Conservation (phyloP, 2,329 filamentous ascomycete genomes). For the Pleochaeta shiraiana region DNA sequence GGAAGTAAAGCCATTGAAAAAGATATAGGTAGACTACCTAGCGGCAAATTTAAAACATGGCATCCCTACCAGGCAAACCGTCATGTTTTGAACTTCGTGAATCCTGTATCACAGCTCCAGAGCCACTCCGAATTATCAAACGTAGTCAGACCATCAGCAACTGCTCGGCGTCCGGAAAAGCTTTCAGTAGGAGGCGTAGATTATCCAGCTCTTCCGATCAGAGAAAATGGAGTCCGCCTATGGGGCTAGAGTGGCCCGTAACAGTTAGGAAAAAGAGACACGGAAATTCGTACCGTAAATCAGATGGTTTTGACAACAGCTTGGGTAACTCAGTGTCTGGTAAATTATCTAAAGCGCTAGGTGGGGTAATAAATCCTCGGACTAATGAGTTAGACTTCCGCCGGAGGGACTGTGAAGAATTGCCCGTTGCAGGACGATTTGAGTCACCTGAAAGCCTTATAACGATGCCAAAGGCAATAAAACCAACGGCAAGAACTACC, state of each 20-base stretch:
- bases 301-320: conserved; percentile 1
- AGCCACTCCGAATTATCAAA: conserved; percentile 30
- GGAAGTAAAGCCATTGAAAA: conserved; percentile 4
- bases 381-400: neutral
- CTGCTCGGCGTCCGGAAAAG: conserved; percentile 11
- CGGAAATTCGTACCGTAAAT: conserved; percentile 5
- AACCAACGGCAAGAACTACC: conserved; percentile 9
- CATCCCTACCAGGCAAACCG: conserved; percentile 15
- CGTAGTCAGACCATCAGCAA: conserved; percentile 17
- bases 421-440: too few relatives aligned
- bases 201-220: conserved; percentile 11
- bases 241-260: conserved; percentile 13
- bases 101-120: conserved; percentile 19
- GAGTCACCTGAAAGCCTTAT: conserved; percentile 10
- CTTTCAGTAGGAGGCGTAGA: conserved; percentile 10
- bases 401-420: neutral
- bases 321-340: too few relatives aligned
- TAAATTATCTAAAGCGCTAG: neutral
- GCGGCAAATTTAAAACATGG: conserved; percentile 17
- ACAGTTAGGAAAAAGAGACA: conserved; percentile 15
- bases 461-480: conserved; percentile 13
- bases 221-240: conserved; percentile 15
- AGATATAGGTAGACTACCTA: conserved; percentile 4
- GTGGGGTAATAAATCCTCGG: neutral
- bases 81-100: conserved; percentile 18